These are phyloP conservation scores for Diplodia sapinea DNA, from an alignment of 2,329 filamentous ascomycete genomes.

Conservation along the genomic window DNA sequence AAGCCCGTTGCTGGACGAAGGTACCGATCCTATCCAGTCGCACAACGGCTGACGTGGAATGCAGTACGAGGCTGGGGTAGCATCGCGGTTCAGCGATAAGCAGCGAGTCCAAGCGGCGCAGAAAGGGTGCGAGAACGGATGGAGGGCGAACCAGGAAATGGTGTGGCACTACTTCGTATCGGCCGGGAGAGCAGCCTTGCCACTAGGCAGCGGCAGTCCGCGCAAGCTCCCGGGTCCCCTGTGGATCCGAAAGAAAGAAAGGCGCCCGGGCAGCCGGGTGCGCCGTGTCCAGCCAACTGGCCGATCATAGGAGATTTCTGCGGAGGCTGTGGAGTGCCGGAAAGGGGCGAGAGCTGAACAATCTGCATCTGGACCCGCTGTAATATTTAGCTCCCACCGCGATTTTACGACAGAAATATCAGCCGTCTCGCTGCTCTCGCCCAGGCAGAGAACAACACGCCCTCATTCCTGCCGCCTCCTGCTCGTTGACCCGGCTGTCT, in stretches of 20 bases:
- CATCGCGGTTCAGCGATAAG: neutral
- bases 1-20: slow-evolving; percentile 1
- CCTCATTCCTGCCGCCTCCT: neutral
- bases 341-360: slow-evolving; percentile 20
- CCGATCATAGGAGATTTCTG: slow-evolving; percentile 22
- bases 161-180: neutral
- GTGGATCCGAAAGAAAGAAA: slow-evolving; percentile 16
- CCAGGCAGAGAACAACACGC: neutral
- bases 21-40: neutral
- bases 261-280: slow-evolving; percentile 12
- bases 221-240: slow-evolving; percentile 25
- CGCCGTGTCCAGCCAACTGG: slow-evolving; percentile 16
- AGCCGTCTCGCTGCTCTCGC: neutral
- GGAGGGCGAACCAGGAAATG: neutral
- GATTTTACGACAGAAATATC: slow-evolving; percentile 19
- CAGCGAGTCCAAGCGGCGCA: neutral
- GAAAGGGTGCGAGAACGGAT: neutral
- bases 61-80: neutral
- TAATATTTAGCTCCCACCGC: slow-evolving; percentile 23
- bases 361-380: slow-evolving; percentile 12
- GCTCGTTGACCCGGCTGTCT: neutral
- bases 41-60: slow-evolving; percentile 17
- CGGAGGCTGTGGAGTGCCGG: slow-evolving; percentile 24
- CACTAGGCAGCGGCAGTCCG: slow-evolving; percentile 14
- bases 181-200: slow-evolving; percentile 15